phyloP scores from a whole-genome alignment of 1,284 basidiomycete species.

The Anthracocystis setariae region DNA sequence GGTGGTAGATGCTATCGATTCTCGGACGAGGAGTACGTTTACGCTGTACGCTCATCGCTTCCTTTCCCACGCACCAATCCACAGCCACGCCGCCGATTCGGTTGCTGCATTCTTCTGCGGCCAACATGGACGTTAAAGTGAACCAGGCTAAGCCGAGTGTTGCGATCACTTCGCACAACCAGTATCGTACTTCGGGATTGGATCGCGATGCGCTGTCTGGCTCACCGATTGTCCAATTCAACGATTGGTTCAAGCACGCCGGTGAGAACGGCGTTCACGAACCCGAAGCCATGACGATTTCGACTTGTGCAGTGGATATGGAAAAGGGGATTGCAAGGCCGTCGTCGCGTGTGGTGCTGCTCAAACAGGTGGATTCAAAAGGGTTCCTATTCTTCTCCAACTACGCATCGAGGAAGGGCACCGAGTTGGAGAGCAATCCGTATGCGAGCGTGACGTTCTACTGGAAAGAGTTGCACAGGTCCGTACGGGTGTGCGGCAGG shows the following conservation, averaged over 20 bases:
- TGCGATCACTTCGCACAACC: conserved; percentile 61
- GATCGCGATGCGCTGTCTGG: conserved; percentile 40
- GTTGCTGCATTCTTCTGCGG: not conserved
- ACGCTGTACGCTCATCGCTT: too few species aligned
- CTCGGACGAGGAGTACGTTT: not conserved
- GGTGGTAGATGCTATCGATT: not conserved
- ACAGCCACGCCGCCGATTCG: not conserved
- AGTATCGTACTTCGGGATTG: conserved; percentile 61
- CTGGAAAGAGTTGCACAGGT: conserved; percentile 85
- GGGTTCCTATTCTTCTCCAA: conserved; percentile 96
- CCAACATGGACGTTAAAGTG: conserved; percentile 13
- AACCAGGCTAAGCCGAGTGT: conserved; percentile 23
- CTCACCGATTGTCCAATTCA: conserved; percentile 61
- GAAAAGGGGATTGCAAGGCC: conserved; percentile 70
- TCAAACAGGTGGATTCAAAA: conserved; percentile 77
- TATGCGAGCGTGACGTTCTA: conserved; percentile 86
- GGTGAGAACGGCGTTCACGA: conserved; percentile 52
- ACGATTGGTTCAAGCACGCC: conserved; percentile 61
- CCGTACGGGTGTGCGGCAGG: conserved; percentile 84
- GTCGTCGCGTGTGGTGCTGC: conserved; percentile 86
- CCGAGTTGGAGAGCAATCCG: conserved; percentile 76
- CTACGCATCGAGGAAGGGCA: conserved; percentile 89
- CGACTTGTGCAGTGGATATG: conserved; percentile 45
- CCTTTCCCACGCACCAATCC: not conserved
- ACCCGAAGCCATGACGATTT: conserved; percentile 66